These are phyloP conservation scores for Penicillium ochrochloron DNA, from an alignment of 495 filamentous ascomycete species.

Conservation along the genomic window DNA sequence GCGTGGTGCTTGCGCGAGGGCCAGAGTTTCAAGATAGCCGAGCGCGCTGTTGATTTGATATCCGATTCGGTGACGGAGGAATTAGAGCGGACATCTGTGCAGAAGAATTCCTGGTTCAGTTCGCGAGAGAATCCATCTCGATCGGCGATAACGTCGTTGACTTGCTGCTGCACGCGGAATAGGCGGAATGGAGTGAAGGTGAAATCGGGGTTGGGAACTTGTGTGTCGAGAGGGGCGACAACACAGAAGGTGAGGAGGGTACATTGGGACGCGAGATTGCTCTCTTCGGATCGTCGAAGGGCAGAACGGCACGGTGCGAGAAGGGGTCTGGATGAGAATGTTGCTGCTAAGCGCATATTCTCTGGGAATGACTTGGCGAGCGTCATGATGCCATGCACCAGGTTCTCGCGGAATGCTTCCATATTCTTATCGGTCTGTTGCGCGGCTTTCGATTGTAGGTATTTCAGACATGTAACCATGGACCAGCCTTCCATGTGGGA, in stretches of 20 bases:
- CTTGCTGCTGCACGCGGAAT: conserved; percentile 61
- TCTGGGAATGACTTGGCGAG: conserved; percentile 51
- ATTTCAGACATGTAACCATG: conserved; percentile 54
- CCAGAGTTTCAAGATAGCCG: conserved; percentile 39
- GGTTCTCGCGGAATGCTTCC: conserved; percentile 45
- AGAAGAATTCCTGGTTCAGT: conserved; percentile 38
- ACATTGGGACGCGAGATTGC: conserved; percentile 20
- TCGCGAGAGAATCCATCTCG: conserved; percentile 56
- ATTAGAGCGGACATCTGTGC: conserved; percentile 35
- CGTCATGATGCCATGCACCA: conserved; percentile 45
- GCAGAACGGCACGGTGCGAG: conserved; percentile 45
- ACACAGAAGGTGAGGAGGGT: conserved; percentile 59
- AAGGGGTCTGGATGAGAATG: conserved; percentile 54
- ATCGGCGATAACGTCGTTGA: conserved; percentile 54
- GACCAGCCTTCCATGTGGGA: conserved; percentile 61
- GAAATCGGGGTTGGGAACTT: conserved; percentile 43
- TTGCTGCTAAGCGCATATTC: conserved; percentile 50
- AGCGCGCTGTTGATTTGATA: conserved; percentile 30
- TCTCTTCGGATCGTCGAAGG: conserved; percentile 30
- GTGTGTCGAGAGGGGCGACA: conserved; percentile 56
- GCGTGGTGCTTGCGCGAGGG: conserved; percentile 30
- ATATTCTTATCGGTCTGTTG: conserved; percentile 38
- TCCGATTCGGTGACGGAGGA: conserved; percentile 35
- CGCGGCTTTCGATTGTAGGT: conserved; percentile 43
- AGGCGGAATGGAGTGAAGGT: conserved; percentile 57